Evolutionary conservation across 352 stramenopile species (phyloP).

Genomic region (Phytopythium delawarense): DNA sequence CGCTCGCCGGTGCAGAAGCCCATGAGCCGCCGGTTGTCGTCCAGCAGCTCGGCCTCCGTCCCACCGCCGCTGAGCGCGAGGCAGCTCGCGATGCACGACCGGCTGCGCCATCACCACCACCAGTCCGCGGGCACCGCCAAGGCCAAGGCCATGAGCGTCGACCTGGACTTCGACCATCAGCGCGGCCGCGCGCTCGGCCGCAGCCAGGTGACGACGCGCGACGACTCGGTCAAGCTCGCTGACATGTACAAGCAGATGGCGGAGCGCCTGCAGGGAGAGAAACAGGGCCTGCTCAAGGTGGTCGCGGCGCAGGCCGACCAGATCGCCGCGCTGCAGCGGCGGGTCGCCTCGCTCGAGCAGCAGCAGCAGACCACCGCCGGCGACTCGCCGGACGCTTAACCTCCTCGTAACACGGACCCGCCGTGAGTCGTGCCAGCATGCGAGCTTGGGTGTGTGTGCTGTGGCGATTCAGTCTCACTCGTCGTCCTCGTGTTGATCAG

Average conservation of each 20-base stretch:
- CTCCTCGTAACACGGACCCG: background rate
- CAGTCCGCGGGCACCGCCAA: background rate
- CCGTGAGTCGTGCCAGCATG: background rate
- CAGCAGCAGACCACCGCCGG: background rate
- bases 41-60: background rate
- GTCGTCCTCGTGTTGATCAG: background rate
- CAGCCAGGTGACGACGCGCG: conserved; percentile 32
- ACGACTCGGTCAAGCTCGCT: conserved; percentile 59
- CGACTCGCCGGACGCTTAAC: background rate
- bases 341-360: conserved; percentile 64
- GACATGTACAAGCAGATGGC: conserved; percentile 86
- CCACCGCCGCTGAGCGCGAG: background rate
- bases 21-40: background rate
- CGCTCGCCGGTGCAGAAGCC: conserved; percentile 5
- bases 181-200: background rate
- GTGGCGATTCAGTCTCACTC: background rate
- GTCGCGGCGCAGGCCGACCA: conserved; percentile 63
- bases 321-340: conserved; percentile 74
- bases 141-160: conserved; percentile 7
- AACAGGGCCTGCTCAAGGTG: conserved; percentile 68
- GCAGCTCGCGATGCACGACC: conserved; percentile 2
- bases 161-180: background rate
- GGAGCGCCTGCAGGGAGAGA: conserved; percentile 65
- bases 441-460: background rate
- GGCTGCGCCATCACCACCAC: background rate